Base-by-base conservation (phyloP, 805 yeast species). In the Spathaspora gorwiae region DNA sequence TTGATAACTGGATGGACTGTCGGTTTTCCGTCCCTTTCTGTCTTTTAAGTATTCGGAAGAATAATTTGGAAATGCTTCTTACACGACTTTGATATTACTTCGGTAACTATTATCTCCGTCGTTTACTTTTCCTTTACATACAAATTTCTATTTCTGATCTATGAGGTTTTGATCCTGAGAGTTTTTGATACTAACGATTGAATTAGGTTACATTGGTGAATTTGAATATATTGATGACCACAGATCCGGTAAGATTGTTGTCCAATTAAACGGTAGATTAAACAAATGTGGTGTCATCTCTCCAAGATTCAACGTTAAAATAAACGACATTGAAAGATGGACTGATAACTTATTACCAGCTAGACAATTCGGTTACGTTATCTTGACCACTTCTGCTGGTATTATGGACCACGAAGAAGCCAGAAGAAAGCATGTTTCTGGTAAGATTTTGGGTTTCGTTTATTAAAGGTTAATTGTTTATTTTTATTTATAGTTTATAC, bases 331-430 rank as follows among this genome's bases (percentile, higher is more conserved):
- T 61, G 98, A 90, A 81, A 90, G 88, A 79, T 90, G 98, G 98
- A 89, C 96, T 63, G 95, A 84, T 75, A 89, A 90, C 86, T 84
- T 90, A 72, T 81, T 90, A 71, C 98, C 98, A 73, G 96, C 98
- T 59, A 89, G 98, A 86, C 98, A 90, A 78, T 92, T 90, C 69
- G 98, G 98, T 79, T 90, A 76, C 84, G 90, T 90, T 67, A 87
- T 90, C 75, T 84, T 90, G 72, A 92, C 98, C 77, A 90, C 98
- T 64, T 92, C 98, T 65, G 97, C 97, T 64, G 98, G 98, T 79
- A 90, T 90, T 65, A 89, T 90, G 95, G 97, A 92, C 82, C 98
- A 90, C 80, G 97, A 92, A 83, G 97, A 92, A 81, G 98, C 98
- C 68, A 88, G 96, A 84, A 87, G 97, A 84, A 92, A 92, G 87